A percentile compares a stretch with the other conserved stretches of the same genome.
phyloP scores from a whole-genome alignment of 129 eudicot species.

The Glebionis coronaria region DNA sequence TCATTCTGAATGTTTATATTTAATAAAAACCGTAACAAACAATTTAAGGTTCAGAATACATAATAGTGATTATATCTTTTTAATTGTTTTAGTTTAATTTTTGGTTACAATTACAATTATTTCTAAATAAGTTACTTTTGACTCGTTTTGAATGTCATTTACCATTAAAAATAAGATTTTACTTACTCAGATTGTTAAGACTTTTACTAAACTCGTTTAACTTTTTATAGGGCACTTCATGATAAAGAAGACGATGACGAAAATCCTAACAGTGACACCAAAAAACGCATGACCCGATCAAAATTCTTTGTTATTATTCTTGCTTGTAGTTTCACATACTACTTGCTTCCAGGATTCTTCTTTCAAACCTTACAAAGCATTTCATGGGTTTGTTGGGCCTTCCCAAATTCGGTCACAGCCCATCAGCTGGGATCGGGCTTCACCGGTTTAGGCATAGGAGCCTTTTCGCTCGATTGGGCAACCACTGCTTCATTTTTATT shows the following conservation, averaged over 20 bases:
- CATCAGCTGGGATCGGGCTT: conserved; percentile 79
- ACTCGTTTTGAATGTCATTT: too few species aligned
- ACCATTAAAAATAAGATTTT: too few species aligned
- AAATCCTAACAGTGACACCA: conserved; percentile 6
- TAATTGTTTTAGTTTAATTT: too few species aligned
- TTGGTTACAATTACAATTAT: too few species aligned
- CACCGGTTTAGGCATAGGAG: conserved; percentile 56
- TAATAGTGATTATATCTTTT: too few species aligned
- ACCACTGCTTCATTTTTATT: conserved; percentile 50
- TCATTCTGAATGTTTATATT: too few species aligned
- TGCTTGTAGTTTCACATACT: conserved; percentile 61
- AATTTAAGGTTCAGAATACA: too few species aligned
- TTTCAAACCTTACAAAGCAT: conserved; percentile 55
- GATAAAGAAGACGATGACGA: conserved; percentile 27
- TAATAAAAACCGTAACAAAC: too few species aligned
- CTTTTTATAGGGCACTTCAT: conserved; percentile 49
- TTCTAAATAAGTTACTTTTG: too few species aligned
- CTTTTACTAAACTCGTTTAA: not conserved
- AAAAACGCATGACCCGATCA: conserved; percentile 46
- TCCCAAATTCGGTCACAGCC: conserved; percentile 64
- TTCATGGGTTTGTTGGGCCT: conserved; percentile 67
- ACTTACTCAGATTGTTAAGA: not conserved
- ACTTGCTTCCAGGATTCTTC: conserved; percentile 62
- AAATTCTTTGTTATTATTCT: conserved; percentile 65
- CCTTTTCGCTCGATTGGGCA: conserved; percentile 77